phyloP scores from a whole-genome alignment of 2,329 filamentous ascomycete genomes.

The Cryphonectria parasitica region DNA sequence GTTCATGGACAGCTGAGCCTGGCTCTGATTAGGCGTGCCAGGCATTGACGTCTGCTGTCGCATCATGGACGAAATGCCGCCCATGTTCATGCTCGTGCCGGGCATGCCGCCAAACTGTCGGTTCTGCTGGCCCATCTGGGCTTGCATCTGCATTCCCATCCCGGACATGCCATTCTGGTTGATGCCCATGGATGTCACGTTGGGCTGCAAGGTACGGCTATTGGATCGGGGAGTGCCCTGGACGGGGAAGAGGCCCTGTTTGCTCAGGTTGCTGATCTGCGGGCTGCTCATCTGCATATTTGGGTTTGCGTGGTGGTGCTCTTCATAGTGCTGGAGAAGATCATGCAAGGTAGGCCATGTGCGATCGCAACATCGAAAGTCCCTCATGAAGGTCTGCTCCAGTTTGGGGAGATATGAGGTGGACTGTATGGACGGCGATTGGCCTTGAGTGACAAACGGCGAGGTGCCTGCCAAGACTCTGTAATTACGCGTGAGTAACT shows the following conservation, averaged over 20 bases:
- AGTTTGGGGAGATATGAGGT: slow-evolving; percentile 95
- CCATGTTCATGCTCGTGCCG: slow-evolving; percentile 39
- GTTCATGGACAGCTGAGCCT: slow-evolving; percentile 40
- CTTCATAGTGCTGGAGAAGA: slow-evolving; percentile 94
- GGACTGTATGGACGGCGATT: slow-evolving; percentile 95
- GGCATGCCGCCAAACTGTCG: slow-evolving; percentile 30
- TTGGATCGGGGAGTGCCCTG: slow-evolving; percentile 25
- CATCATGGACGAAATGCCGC: slow-evolving; percentile 47
- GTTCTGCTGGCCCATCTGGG: slow-evolving; percentile 41
- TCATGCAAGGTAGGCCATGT: slow-evolving; percentile 92
- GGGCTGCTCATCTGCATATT: slow-evolving; percentile 45
- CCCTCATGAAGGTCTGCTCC: slow-evolving; percentile 96
- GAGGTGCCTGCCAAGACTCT: slow-evolving; percentile 98
- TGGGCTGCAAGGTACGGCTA: slow-evolving; percentile 24
- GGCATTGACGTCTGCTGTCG: slow-evolving; percentile 47
- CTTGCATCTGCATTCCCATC: slow-evolving; percentile 28
- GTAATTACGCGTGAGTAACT: slow-evolving; percentile 34
- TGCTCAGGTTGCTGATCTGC: slow-evolving; percentile 33
- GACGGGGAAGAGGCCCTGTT: slow-evolving; percentile 23
- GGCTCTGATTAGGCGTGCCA: slow-evolving; percentile 31
- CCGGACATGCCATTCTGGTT: slow-evolving; percentile 25
- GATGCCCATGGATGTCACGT: slow-evolving; percentile 24
- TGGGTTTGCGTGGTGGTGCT: slow-evolving; percentile 78
- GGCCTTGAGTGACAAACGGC: slow-evolving; percentile 73
- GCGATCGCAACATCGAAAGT: slow-evolving; percentile 93